Evolutionary conservation across 139 green algal species (phyloP), one percentile per base, ranked within the genome.

Genomic region (Auxenochlorella protothecoides): DNA sequence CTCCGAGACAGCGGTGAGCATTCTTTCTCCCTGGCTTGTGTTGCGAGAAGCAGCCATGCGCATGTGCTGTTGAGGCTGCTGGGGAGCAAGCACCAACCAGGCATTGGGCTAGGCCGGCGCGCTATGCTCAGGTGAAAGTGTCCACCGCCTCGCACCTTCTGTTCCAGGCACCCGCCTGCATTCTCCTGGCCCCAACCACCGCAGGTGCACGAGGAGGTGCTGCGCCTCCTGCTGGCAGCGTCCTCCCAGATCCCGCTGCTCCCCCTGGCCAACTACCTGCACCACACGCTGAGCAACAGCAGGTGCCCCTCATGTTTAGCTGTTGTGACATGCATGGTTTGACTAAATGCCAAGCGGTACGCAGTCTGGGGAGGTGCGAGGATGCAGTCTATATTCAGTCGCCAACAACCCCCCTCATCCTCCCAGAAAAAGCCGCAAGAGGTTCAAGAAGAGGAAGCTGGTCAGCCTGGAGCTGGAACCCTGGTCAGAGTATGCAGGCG

Each of bases 131-230:
- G 27, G 27, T 44, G 27, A 44, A 44, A 44, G 27, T 44, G 27
- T 44, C 27, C 27, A 44, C 27, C 27, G 27, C 27, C 27, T 10
- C 57, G 57, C 57, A 62, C 11, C 57, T 62, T 10, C 9, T 15
- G 57, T 11, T 62, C 57, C 9, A 62, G 9, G 9, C 57, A 15
- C 57, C 57, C 57, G 9, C 57, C 63, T 53, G 11, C 63, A 64
- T 13, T n/a, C 59, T 13, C 59, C 59, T 3, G 12, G 12, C 2
- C 59, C 2, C 59, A 64, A 13, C 12, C 59, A 64, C 65, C 65
- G 10, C 76, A 92, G 82, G 83, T 86, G 66, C 88, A 93, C 59
- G 82, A 90, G 72, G 85, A 92, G 81, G 81, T 92, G 53, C 72
- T 93, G 75, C 84, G 84, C 15, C 76, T 93, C 75, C 77, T 93